Percentiles rank a stretch among this genome's conserved stretches.
These are phyloP conservation scores for Flaveria floridana DNA, from an alignment of 140 eudicot genomes.

Conservation along the genomic window DNA sequence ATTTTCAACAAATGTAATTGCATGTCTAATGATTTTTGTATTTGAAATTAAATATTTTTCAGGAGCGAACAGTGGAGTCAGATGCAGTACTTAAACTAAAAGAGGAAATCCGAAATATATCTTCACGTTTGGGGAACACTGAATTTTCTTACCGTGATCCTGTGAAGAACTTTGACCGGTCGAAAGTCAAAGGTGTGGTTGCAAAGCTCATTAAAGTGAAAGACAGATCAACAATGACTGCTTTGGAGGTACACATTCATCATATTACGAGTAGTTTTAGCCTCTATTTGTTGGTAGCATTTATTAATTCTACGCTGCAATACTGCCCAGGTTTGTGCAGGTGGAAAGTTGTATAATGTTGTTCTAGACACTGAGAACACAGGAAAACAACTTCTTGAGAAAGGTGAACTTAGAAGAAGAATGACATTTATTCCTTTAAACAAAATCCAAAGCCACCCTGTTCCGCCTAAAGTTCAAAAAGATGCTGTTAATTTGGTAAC, in stretches of 20 bases:
- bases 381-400: conserved; percentile 84
- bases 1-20: conserved; percentile 1
- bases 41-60: conserved; percentile 13
- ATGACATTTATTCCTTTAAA: conserved; percentile 91
- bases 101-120: conserved; percentile 66
- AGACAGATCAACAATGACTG: conserved; percentile 78
- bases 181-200: conserved; percentile 94
- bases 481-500: conserved; percentile 76
- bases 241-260: conserved; percentile 67
- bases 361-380: conserved; percentile 89
- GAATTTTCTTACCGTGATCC: conserved; percentile 88
- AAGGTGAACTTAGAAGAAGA: conserved; percentile 85
- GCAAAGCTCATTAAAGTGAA: conserved; percentile 96
- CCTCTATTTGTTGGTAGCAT: background rate
- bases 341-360: conserved; percentile 89
- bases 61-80: conserved; percentile 68
- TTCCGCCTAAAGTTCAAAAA: conserved; percentile 54
- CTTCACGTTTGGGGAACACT: conserved; percentile 70
- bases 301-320: background rate
- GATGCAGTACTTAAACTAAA: conserved; percentile 63
- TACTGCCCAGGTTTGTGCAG: conserved; percentile 79
- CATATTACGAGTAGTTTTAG: conserved; percentile 14
- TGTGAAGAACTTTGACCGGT: conserved; percentile 78
- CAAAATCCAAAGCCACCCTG: conserved; percentile 73
- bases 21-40: background rate